Conservation (phyloP, 208 protist genomes). For the Leptomonas seymouri region DNA sequence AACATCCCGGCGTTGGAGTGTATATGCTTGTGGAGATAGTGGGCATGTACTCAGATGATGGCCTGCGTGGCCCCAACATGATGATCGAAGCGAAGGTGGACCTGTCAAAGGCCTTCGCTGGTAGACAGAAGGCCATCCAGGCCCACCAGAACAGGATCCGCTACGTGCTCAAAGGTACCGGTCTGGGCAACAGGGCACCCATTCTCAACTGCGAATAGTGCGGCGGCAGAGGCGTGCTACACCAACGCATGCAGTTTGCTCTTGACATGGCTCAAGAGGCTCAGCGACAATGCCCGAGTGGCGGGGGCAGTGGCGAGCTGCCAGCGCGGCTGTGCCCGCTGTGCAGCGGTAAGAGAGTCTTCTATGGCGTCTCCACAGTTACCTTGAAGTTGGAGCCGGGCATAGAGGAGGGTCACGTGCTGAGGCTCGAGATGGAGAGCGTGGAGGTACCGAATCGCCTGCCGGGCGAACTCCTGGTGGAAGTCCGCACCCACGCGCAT, state of each 20-base stretch:
- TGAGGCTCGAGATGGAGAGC: constrained; percentile 89
- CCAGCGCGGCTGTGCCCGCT: constrained; percentile 69
- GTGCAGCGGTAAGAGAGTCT: constrained; percentile 80
- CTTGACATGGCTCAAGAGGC: constrained; percentile 81
- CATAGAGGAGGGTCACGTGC: constrained; percentile 58
- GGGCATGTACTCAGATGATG: constrained; percentile 39
- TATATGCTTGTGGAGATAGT: constrained; percentile 63
- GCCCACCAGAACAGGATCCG: constrained; percentile 92
- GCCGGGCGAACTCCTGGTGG: constrained; percentile 83
- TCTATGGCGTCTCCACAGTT: constrained; percentile 41
- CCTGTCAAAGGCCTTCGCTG: constrained; percentile 95
- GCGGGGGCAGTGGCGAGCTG: constrained; percentile 82
- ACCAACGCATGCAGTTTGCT: constrained; percentile 71
- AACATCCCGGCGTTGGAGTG: constrained; percentile 27
- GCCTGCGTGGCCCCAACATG: constrained; percentile 80
- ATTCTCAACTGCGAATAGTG: constrained; percentile 60
- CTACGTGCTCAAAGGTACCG: constrained; percentile 66
- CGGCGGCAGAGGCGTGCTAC: constrained; percentile 59
- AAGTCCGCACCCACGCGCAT: constrained; percentile 57
- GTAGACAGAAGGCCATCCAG: constrained; percentile 64
- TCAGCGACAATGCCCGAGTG: constrained; percentile 81
- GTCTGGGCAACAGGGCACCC: constrained; percentile 29
- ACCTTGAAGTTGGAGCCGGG: constrained; percentile 77
- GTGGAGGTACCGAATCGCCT: constrained; percentile 78
- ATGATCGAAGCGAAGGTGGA: constrained; percentile 73